These are phyloP conservation scores for Talaromyces sp. DNA, from an alignment of 2,329 filamentous ascomycete genomes.

Conservation along the genomic window DNA sequence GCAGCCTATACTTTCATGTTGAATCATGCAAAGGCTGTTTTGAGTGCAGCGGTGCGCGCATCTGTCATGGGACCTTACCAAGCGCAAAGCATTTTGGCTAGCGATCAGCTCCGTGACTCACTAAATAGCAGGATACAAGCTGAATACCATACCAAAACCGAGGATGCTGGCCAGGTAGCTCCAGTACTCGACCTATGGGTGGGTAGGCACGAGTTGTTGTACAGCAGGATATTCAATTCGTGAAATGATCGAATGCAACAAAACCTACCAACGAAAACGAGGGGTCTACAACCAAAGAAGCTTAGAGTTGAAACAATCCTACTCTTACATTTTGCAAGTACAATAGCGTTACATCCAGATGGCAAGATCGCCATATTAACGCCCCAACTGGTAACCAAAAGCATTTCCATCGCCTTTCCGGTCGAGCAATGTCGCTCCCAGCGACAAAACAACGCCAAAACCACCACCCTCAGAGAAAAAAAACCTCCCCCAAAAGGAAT, in stretches of 20 bases:
- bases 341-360: conserved; percentile 2
- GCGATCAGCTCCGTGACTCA: conserved; percentile 47
- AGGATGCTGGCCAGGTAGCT: conserved; percentile 58
- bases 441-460: neutral
- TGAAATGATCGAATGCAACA: conserved; percentile 26
- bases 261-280: too few relatives aligned
- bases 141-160: conserved; percentile 45
- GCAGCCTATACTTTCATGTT: conserved; percentile 59
- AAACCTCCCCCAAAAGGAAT: neutral
- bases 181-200: conserved; percentile 62
- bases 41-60: conserved; percentile 59
- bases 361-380: neutral
- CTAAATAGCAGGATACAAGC: conserved; percentile 47
- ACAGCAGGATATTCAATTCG: conserved; percentile 65
- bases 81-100: conserved; percentile 56
- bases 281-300: neutral
- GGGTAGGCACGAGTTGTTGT: conserved; percentile 61
- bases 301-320: neutral
- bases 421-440: neutral
- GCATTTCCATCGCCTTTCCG: neutral
- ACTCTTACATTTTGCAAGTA: conserved; percentile 10
- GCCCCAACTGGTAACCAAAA: conserved; percentile 3
- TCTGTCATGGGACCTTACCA: conserved; percentile 64
- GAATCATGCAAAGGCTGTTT: conserved; percentile 59
- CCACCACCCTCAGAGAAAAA: neutral